These are phyloP conservation scores for Nothophytophthora sp. DNA, from an alignment of 352 stramenopile species.

Conservation along the genomic window DNA sequence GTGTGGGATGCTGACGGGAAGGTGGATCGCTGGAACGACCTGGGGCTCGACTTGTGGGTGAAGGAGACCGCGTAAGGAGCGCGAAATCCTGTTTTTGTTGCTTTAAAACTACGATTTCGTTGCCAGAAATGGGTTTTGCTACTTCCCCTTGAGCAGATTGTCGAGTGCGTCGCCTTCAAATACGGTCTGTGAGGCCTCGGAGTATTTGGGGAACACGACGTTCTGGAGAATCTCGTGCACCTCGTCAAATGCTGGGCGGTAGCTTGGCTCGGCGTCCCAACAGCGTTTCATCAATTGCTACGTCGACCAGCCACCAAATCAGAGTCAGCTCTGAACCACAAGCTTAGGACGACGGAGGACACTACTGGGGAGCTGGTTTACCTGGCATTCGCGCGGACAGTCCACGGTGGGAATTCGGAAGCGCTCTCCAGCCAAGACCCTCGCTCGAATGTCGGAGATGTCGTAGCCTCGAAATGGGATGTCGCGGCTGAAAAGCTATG, in stretches of 20 bases:
- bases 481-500: conserved; percentile 82
- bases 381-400: conserved; percentile 57
- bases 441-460: conserved; percentile 65
- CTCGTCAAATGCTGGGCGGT: conserved; percentile 60
- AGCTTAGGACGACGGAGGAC: conserved; percentile 1
- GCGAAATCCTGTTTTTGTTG: background rate
- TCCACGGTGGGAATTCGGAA: conserved; percentile 76
- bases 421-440: conserved; percentile 74
- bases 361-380: conserved; percentile 4
- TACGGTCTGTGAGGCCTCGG: conserved; percentile 37
- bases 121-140: conserved; percentile 4
- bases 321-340: background rate
- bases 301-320: background rate
- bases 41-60: conserved; percentile 70
- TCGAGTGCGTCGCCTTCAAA: conserved; percentile 65
- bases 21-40: conserved; percentile 78
- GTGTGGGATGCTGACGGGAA: conserved; percentile 57
- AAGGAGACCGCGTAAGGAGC: conserved; percentile 32
- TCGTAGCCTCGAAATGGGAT: conserved; percentile 80
- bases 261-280: conserved; percentile 58
- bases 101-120: background rate
- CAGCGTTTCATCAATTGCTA: conserved; percentile 69
- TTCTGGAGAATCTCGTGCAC: conserved; percentile 46
- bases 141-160: conserved; percentile 42
- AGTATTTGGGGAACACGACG: conserved; percentile 28